These are phyloP conservation scores for Akanthomyces uredinophilus DNA, from an alignment of 2,329 filamentous ascomycete genomes.

Conservation along the genomic window DNA sequence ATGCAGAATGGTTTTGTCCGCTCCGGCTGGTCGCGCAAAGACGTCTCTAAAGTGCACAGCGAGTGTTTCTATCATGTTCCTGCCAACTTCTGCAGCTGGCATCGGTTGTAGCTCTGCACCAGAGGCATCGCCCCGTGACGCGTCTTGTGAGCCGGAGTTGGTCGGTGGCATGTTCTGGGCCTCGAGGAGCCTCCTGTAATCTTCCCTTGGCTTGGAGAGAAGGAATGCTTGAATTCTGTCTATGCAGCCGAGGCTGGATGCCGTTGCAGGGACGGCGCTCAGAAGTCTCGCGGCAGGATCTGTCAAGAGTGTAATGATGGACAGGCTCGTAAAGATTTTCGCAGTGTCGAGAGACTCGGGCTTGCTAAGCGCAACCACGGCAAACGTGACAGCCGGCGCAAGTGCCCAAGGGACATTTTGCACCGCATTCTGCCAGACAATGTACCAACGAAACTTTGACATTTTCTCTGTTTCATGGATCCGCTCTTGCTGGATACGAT, in stretches of 20 bases:
- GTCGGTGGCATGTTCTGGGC: not conserved
- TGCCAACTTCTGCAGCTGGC: not conserved
- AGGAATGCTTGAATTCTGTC: conserved; percentile 21
- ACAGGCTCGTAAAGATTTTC: conserved; percentile 20
- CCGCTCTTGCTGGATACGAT: conserved; percentile 30
- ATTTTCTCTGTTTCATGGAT: conserved; percentile 23
- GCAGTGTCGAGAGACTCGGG: conserved; percentile 10
- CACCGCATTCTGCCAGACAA: conserved; percentile 19
- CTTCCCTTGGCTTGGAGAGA: not conserved
- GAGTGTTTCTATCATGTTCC: not conserved
- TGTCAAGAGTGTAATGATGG: conserved; percentile 20
- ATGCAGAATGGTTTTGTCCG: not conserved
- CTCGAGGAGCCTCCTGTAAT: not conserved
- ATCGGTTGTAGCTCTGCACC: not conserved
- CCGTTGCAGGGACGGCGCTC: conserved; percentile 16
- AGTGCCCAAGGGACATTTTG: conserved; percentile 19
- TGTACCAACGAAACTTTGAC: conserved; percentile 14
- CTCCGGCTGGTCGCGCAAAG: not conserved
- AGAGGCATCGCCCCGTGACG: not conserved
- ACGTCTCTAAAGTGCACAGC: not conserved
- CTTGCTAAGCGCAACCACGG: conserved; percentile 1
- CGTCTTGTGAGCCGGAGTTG: not conserved
- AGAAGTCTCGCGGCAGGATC: conserved; percentile 17
- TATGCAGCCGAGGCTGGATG: conserved; percentile 18
- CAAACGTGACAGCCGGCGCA: conserved; percentile 15